Base-by-base conservation (phyloP, 2,329 filamentous ascomycete genomes). In the Colletotrichum higginsianum region DNA sequence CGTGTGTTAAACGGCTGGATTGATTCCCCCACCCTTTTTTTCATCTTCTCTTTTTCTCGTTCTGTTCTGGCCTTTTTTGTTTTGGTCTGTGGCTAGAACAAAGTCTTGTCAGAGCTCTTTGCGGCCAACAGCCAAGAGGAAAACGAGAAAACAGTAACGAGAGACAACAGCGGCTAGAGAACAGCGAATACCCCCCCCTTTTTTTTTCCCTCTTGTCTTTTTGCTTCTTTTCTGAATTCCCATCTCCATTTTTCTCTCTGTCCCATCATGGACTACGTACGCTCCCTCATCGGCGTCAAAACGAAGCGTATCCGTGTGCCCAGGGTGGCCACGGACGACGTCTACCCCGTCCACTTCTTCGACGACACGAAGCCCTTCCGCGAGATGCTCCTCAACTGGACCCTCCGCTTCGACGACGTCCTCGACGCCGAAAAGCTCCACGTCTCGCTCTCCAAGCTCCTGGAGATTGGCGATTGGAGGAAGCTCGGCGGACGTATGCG, bases 401-500 rank as follows among this genome's bases (percentile, higher is more conserved):
- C 80, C 0, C 77, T 86, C 40, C 77, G 78, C 4, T 87, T 87
- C 73, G 82, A 87, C 69, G 82, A 85, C 68, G 83, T 86, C 2
- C 79, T 88, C 4, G 84, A 88, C 66, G 73, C 80, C 0, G 74
- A 81, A 0, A 83, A 78, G 55, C 77, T 88, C 2, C 76, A 77
- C 2, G 64, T 53, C 6, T 75, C 84, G 0, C 76, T 87, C 1
- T 75, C 77, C 12, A 75, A 73, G 16, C 75, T 88, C 16, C 72
- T 87, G 9, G 78, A 83, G 15, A 81, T 80, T 9, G 83, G 81
- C 1, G 83, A 83, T 44, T 88, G 85, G 86, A 80, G 79, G 38
- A 85, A 85, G 70, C 73, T 88, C 1, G 85, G 84, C 0, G 86
- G 84, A 7, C 80, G 85, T 6, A 72, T 87, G n/a, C 77, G 84